A percentile compares a stretch with the other conserved stretches of the same genome.
These are phyloP conservation scores for Luffa aegyptiaca DNA, from an alignment of 306 rosid genomes.

Conservation along the genomic window DNA sequence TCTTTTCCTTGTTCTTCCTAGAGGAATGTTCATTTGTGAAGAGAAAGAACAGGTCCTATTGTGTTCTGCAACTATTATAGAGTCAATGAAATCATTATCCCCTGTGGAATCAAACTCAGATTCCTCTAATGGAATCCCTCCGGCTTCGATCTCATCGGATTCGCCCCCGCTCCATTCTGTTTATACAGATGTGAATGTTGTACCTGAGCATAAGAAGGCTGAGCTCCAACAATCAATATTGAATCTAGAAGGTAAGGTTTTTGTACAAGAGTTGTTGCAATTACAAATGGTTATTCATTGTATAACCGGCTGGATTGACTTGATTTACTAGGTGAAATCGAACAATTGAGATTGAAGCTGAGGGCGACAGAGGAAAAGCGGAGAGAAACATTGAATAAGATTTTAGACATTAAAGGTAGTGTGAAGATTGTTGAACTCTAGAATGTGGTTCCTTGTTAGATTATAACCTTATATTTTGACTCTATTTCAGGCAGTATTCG, in stretches of 20 bases:
- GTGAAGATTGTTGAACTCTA: neutral
- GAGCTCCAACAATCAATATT: constrained; percentile 41
- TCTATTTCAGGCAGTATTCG: constrained; percentile 62
- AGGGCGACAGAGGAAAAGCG: constrained; percentile 37
- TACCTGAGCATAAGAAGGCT: constrained; percentile 59
- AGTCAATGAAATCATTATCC: constrained; percentile 27
- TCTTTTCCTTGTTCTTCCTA: neutral
- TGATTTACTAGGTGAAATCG: constrained; percentile 50
- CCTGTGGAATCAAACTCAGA: constrained; percentile 41
- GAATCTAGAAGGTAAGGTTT: constrained; percentile 49
- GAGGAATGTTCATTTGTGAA: constrained; percentile 39
- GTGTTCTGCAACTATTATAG: constrained; percentile 24
- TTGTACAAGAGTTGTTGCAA: neutral
- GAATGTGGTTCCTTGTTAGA: neutral
- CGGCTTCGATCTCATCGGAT: constrained; percentile 13
- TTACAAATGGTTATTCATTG: neutral
- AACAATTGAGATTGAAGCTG: constrained; percentile 48
- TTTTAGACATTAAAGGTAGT: constrained; percentile 81
- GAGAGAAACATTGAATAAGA: constrained; percentile 72
- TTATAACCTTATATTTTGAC: neutral
- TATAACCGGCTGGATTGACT: constrained; percentile 7
- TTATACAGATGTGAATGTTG: constrained; percentile 67
- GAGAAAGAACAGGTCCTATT: constrained; percentile 44
- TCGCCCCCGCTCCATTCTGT: constrained; percentile 33
- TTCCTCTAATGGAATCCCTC: constrained; percentile 32